Evolutionary conservation across 2,329 filamentous ascomycete genomes (phyloP), one percentile per base, ranked within the genome.

Genomic region (Lasiodiplodia hormozganensis): DNA sequence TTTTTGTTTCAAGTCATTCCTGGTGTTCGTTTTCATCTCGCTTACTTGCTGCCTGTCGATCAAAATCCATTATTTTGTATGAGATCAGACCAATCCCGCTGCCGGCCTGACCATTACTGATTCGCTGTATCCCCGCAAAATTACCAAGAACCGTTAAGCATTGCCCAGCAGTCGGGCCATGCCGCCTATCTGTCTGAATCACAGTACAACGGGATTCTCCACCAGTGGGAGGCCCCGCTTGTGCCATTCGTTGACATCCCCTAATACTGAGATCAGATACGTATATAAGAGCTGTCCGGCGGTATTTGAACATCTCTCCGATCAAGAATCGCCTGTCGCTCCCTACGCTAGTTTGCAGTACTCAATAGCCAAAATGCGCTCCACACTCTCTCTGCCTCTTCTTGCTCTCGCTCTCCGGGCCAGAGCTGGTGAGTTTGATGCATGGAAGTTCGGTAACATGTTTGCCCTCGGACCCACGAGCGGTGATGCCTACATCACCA

Each of bases 381-480:
- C 18, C 7, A 6, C 62, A 5, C 8, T n/a, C 47, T 25, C 51
- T 14, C 47, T 54, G n/a, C 11, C 62, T 4, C 1, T 53, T 2
- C 49, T 56, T 6, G 34, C 25, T 2, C 62, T 65, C 18, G 62
- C 62, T 10, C 21, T 65, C 16, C 34, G 51, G 1, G 62, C 62
- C 47, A 21, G 34, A 8, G 62, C 62, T 23, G 49, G 5, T 3
- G 62, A 53, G 14, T 58, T n/a, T 5, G n/a, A 54, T 18, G 53
- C 53, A 28, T 68, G 67, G 36, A 34, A 34, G n/a, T 69, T 57
- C 49, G 68, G 68, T 34, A 69, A 69, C 51, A 68, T 58, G 38
- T 68, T 69, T 38, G 52, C 31, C 38, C 12, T 65, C 14, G 68
- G 68, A 4, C 68, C 68, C 6, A 40, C 51, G 2, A 58, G 31